phyloP scores from a whole-genome alignment of 805 yeast species.

The Saccharomycopsis schoenii region DNA sequence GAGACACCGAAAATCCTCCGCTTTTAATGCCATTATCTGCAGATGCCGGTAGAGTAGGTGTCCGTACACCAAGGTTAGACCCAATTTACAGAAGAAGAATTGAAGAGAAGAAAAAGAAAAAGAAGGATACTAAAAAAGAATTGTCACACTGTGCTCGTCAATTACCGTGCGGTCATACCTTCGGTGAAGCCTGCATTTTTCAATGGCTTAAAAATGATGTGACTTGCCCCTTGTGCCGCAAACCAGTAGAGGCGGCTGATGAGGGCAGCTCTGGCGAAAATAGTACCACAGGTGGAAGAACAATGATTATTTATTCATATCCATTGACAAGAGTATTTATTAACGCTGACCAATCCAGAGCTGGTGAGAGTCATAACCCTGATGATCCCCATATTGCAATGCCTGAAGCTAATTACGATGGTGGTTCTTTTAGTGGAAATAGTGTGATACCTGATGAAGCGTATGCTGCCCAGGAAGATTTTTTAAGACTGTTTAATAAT shows the following conservation, averaged over 20 bases:
- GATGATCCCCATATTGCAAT: constrained; percentile 11
- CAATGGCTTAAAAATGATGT: constrained; percentile 73
- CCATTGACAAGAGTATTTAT: constrained; percentile 12
- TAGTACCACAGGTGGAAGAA: background rate
- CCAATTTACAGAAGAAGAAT: constrained; percentile 4
- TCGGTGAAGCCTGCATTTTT: constrained; percentile 76
- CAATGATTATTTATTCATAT: constrained; percentile 3
- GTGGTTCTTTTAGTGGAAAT: constrained; percentile 11
- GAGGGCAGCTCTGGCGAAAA: background rate
- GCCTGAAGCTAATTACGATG: constrained; percentile 7
- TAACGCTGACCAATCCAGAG: constrained; percentile 6
- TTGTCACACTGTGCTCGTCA: constrained; percentile 50
- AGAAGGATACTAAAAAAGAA: background rate
- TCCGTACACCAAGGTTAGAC: constrained; percentile 1
- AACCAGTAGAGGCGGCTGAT: constrained; percentile 14
- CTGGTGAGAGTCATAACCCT: constrained; percentile 10
- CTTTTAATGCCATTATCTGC: constrained; percentile 5
- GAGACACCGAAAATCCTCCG: constrained; percentile 11
- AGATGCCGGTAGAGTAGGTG: background rate
- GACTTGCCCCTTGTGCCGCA: constrained; percentile 73
- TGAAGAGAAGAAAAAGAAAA: constrained; percentile 2
- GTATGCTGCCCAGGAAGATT: background rate
- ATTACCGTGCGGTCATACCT: constrained; percentile 79
- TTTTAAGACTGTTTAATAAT: constrained; percentile 1
- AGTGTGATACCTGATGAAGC: constrained; percentile 9